A percentile compares a stretch with the other conserved stretches of the same genome.
phyloP scores from a whole-genome alignment of 1,139 yeast species.

The Debaryomyces sp. region DNA sequence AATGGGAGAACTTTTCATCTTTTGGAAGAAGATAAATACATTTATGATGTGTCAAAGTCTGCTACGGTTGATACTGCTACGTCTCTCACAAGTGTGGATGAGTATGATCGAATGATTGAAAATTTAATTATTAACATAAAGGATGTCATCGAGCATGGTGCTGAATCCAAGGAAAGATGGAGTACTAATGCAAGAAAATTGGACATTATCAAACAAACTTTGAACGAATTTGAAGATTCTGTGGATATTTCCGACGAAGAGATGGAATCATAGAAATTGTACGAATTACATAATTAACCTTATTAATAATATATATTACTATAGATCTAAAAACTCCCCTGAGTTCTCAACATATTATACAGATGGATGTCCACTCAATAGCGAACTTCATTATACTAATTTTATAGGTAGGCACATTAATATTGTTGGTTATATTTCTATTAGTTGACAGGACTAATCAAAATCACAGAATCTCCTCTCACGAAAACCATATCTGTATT shows the following conservation, averaged over 20 bases:
- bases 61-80: constrained; percentile 16
- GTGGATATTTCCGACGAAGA: constrained; percentile 14
- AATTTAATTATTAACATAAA: constrained; percentile 27
- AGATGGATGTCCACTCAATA: neutral
- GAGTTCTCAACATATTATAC: constrained; percentile 4
- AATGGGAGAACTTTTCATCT: constrained; percentile 25
- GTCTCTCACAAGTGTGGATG: constrained; percentile 24
- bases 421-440: neutral
- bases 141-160: constrained; percentile 33
- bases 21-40: constrained; percentile 26
- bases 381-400: neutral
- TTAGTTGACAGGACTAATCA: constrained; percentile 55
- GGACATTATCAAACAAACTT: constrained; percentile 26
- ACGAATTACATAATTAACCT: constrained; percentile 1
- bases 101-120: constrained; percentile 37
- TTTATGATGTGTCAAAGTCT: constrained; percentile 23
- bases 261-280: constrained; percentile 13
- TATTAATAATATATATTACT: constrained; percentile 4
- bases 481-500: constrained; percentile 89
- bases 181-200: constrained; percentile 34
- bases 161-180: constrained; percentile 39
- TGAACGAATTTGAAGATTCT: constrained; percentile 16
- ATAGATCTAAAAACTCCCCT: constrained; percentile 1
- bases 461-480: constrained; percentile 92
- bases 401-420: neutral